A percentile compares a stretch with the other conserved stretches of the same genome.
phyloP scores from a whole-genome alignment of 2,329 filamentous ascomycete species.

The Trematosphaeria pertusa region DNA sequence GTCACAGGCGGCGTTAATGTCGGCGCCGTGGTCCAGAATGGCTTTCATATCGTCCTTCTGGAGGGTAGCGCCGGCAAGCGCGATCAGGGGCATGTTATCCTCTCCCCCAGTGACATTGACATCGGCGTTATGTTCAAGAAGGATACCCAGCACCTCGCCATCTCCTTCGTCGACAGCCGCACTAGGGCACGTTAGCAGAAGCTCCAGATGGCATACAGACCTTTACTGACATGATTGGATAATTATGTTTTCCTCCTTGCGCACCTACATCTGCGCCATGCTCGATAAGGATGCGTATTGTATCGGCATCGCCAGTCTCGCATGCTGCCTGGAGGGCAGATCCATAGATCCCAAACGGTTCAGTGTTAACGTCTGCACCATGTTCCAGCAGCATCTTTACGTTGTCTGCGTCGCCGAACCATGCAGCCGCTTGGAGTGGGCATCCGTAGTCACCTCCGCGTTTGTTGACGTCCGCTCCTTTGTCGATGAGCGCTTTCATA shows the following conservation, averaged over 20 bases:
- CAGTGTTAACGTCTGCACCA: slow-evolving; percentile 29
- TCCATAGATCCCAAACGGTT: slow-evolving; percentile 24
- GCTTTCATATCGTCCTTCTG: slow-evolving; percentile 20
- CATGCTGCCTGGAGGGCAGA: slow-evolving; percentile 30
- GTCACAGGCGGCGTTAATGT: slow-evolving; percentile 27
- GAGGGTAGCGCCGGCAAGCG: slow-evolving; percentile 21
- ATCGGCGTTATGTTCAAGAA: slow-evolving; percentile 27
- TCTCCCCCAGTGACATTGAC: slow-evolving; percentile 30
- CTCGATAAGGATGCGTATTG: slow-evolving; percentile 25
- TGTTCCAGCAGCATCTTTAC: slow-evolving; percentile 29
- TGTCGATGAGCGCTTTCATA: slow-evolving; percentile 22
- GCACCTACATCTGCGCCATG: slow-evolving; percentile 27
- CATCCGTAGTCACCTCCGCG: slow-evolving; percentile 29
- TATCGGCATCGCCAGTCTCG: slow-evolving; percentile 22
- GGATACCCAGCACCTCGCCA: slow-evolving; percentile 13
- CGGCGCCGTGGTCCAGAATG: slow-evolving; percentile 24
- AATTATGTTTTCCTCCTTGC: slow-evolving; percentile 22
- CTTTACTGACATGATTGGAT: slow-evolving; percentile 20
- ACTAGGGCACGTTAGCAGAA: background rate
- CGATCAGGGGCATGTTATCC: slow-evolving; percentile 26
- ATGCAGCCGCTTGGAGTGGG: slow-evolving; percentile 25
- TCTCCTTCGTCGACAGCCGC: slow-evolving; percentile 23
- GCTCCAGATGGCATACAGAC: background rate
- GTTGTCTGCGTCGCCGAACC: slow-evolving; percentile 23
- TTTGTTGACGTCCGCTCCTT: slow-evolving; percentile 30